A percentile compares a stretch with the other conserved stretches of the same genome.
Evolutionary conservation across 306 rosid genomes (phyloP).

Genomic region (Carpinus fangiana): DNA sequence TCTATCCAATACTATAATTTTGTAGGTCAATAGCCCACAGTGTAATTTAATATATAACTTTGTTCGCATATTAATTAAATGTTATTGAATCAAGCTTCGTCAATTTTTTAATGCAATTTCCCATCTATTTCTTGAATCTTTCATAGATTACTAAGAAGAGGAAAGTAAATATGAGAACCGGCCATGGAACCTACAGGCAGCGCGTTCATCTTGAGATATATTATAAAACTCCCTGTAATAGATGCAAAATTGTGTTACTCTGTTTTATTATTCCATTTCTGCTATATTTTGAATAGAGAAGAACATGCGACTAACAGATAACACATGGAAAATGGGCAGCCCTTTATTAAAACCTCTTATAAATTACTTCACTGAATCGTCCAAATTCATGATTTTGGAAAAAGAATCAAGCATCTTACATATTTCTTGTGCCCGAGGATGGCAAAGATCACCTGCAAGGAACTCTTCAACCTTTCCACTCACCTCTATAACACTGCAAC

Average conservation of each 20-base stretch:
- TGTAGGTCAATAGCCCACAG: conserved; percentile 35
- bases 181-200: not conserved
- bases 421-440: conserved; percentile 63
- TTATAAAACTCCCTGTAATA: not conserved
- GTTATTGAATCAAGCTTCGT: conserved; percentile 24
- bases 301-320: not conserved
- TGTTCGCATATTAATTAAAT: conserved; percentile 27
- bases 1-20: conserved; percentile 35
- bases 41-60: conserved; percentile 39
- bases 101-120: conserved; percentile 13
- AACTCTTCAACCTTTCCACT: conserved; percentile 72
- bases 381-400: conserved; percentile 20
- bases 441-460: conserved; percentile 72
- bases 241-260: not conserved
- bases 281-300: not conserved
- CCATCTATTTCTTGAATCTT: not conserved
- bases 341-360: not conserved
- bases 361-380: not conserved
- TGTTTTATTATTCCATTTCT: not conserved
- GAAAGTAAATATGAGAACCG: not conserved
- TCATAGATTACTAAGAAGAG: not conserved
- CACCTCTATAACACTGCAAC: conserved; percentile 80
- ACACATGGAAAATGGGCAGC: not conserved
- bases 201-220: not conserved
- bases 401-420: conserved; percentile 56